phyloP scores from a whole-genome alignment of 2,329 filamentous ascomycete genomes.

The Sphaerulina vaccinii region DNA sequence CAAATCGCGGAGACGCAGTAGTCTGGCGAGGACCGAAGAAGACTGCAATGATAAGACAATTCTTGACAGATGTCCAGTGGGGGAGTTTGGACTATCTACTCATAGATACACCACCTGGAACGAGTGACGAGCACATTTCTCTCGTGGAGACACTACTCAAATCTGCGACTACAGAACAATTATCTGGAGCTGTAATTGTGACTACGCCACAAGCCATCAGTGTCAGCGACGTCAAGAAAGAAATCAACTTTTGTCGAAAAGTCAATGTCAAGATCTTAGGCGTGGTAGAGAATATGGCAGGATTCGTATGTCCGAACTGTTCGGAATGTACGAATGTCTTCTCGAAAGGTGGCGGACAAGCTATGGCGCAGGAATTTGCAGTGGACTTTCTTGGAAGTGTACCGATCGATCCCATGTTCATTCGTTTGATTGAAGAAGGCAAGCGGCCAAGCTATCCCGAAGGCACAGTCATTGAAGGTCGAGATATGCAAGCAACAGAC shows the following conservation, averaged over 20 bases:
- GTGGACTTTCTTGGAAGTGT: conserved; percentile 83
- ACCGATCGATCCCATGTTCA: conserved; percentile 91
- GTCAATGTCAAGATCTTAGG: conserved; percentile 77
- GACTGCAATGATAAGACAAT: conserved; percentile 97
- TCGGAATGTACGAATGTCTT: conserved; percentile 91
- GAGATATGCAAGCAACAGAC: conserved; percentile 43
- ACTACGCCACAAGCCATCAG: conserved; percentile 94
- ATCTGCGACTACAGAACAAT: conserved; percentile 56
- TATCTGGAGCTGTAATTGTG: conserved; percentile 87
- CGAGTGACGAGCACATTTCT: conserved; percentile 95
- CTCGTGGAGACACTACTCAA: conserved; percentile 68
- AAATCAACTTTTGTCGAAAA: conserved; percentile 89
- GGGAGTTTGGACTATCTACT: conserved; percentile 83
- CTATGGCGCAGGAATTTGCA: conserved; percentile 83
- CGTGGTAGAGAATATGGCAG: conserved; percentile 95
- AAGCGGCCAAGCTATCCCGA: conserved; percentile 66
- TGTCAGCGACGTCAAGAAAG: conserved; percentile 90
- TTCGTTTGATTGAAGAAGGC: conserved; percentile 76
- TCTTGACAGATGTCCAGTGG: conserved; percentile 89
- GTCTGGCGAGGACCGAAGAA: conserved; percentile 99
- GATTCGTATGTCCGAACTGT: conserved; percentile 75
- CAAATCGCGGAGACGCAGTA: conserved; percentile 80
- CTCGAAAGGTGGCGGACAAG: conserved; percentile 80
- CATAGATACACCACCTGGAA: conserved; percentile 94
- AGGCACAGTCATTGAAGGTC: conserved; percentile 62